Evolutionary conservation across 2,329 filamentous ascomycete species (phyloP), one percentile per base, ranked within the genome.

Genomic region (Clarireedia paspali): DNA sequence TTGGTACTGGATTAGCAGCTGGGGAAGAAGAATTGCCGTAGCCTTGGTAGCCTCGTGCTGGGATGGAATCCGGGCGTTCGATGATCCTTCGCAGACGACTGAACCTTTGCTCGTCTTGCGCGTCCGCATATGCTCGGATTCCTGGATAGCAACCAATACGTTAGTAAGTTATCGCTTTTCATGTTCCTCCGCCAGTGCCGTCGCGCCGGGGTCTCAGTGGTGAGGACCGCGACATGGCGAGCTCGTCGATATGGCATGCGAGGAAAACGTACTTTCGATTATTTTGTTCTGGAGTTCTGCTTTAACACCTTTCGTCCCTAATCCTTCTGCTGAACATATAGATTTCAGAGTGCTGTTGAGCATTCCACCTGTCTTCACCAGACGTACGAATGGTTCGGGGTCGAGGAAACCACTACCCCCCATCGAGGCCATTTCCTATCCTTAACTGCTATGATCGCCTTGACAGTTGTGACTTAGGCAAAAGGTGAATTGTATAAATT

Each of bases 221-320:
- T 6, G 24, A 23, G n/a, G n/a, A 42, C 15, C n/a, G 15, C 14
- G 53, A 50, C 38, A 58, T 42, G 38, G 30, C 42, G 7, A 53
- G 48, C 34, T 24, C 30, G 17, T 24, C 12, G 17, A 20, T 26
- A 23, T 39, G 15, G n/a, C 30, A 20, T 17, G 48, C 9, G 15
- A 9, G 17, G 7, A n/a, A 24, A 39, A 83, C 88, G 72, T 77
- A 97, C 94, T 81, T 57, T 82, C 76, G 60, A 87, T 82, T 59
- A 96, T 88, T 65, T 92, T 85, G 57, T 75, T 74, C 72, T 96
- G 91, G 58, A 97, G 75, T 44, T 88, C 81, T 36, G 84, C 82
- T 76, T 99, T 99, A 66, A 94, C 86, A 20, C 94, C 94, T 27
- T 86, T 88, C 59, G 89, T 87, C 62, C 82, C 80, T 38, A 95